A percentile compares a stretch with the other conserved stretches of the same genome.
Conservation (phyloP, 495 filamentous ascomycete genomes). For the Podospora comata region DNA sequence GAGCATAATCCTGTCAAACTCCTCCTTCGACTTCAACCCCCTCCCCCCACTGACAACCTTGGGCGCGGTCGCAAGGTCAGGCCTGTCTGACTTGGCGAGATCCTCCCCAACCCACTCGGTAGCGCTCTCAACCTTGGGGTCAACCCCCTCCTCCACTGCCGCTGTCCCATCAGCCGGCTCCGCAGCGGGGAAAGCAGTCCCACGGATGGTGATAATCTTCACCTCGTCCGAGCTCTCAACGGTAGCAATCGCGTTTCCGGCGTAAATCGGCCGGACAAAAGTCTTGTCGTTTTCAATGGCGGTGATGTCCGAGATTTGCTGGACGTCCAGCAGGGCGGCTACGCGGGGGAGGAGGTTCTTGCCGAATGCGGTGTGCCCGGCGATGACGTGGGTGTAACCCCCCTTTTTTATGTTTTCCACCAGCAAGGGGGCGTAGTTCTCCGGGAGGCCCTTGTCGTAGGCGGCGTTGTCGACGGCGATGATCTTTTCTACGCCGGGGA, state of each 20-base stretch:
- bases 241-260: constrained; percentile 96
- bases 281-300: constrained; percentile 85
- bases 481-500: constrained; percentile 86
- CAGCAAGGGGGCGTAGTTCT: constrained; percentile 91
- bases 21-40: constrained; percentile 93
- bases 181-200: constrained; percentile 76
- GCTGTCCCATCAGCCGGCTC: constrained; percentile 54
- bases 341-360: constrained; percentile 95
- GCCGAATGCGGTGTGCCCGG: constrained; percentile 91
- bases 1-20: constrained; percentile 88
- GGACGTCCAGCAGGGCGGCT: constrained; percentile 87
- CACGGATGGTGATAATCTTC: constrained; percentile 89
- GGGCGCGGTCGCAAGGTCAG: constrained; percentile 85
- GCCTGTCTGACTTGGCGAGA: constrained; percentile 85
- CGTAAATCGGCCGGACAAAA: constrained; percentile 95
- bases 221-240: constrained; percentile 82
- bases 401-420: constrained; percentile 95
- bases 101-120: constrained; percentile 94
- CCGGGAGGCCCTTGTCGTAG: constrained; percentile 91
- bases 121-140: constrained; percentile 65
- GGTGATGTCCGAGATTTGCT: constrained; percentile 91
- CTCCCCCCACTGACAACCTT: constrained; percentile 92
- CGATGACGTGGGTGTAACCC: constrained; percentile 85
- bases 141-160: constrained; percentile 60
- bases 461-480: constrained; percentile 81